phyloP scores from a whole-genome alignment of 2,329 filamentous ascomycete species.

The Lithohypha guttulata region DNA sequence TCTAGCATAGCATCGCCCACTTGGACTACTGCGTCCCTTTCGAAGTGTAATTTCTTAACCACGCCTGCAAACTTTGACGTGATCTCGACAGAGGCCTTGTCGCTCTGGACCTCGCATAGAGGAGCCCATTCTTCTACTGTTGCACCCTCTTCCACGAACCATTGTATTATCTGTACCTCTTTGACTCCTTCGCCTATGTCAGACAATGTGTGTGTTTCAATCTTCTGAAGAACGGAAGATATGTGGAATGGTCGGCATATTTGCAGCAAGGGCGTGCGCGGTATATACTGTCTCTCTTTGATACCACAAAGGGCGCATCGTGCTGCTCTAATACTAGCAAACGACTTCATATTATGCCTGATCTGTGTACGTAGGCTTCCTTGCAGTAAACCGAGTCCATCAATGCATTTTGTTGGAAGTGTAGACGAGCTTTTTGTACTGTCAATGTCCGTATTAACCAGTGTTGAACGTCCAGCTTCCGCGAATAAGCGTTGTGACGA shows the following conservation, averaged over 20 bases:
- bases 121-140: constrained; percentile 96
- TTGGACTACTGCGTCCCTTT: constrained; percentile 89
- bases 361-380: too few species aligned
- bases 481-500: too few species aligned
- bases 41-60: constrained; percentile 92
- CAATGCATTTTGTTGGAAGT: too few species aligned
- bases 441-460: too few species aligned
- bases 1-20: constrained; percentile 48
- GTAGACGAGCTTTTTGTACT: too few species aligned
- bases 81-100: constrained; percentile 84
- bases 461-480: too few species aligned
- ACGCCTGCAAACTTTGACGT: constrained; percentile 91
- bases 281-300: background rate
- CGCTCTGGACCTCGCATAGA: constrained; percentile 94
- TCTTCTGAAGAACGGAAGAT: constrained; percentile 13
- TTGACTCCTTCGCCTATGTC: constrained; percentile 62
- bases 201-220: constrained; percentile 18
- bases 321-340: too few species aligned
- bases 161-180: constrained; percentile 98
- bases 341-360: too few species aligned
- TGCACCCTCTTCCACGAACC: constrained; percentile 95
- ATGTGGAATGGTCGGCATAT: constrained; percentile 16
- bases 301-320: too few species aligned
- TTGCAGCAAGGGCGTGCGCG: constrained; percentile 7
- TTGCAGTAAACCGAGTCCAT: too few species aligned